Conservation (phyloP, 2,329 filamentous ascomycete genomes). For the Paraphoma chrysanthemicola region DNA sequence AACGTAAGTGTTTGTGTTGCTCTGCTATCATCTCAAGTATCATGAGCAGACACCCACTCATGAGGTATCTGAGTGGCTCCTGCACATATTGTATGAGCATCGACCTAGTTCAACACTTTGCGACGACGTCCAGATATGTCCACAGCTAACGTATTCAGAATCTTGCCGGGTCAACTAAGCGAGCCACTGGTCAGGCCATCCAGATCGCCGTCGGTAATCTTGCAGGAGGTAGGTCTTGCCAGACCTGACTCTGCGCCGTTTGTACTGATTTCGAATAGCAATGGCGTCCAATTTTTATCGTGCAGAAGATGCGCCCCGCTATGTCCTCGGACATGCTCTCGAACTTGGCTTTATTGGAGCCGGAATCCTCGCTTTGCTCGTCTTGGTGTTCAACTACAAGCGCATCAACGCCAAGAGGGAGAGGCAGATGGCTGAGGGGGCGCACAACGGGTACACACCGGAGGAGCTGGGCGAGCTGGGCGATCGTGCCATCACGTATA, state of each 20-base stretch:
- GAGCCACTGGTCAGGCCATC: conserved; percentile 56
- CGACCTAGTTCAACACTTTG: too few species aligned
- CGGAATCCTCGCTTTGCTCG: conserved; percentile 54
- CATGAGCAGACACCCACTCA: too few species aligned
- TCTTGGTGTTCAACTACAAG: conserved; percentile 60
- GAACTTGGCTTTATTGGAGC: conserved; percentile 59
- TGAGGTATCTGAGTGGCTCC: too few species aligned
- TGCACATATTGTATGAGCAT: too few species aligned
- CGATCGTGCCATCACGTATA: conserved; percentile 68
- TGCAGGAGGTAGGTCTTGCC: conserved; percentile 33
- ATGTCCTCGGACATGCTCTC: conserved; percentile 59
- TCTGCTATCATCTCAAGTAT: too few species aligned
- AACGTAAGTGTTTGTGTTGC: conserved; percentile 48
- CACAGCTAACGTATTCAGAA: conserved; percentile 50
- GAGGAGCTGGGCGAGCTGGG: conserved; percentile 66
- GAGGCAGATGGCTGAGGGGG: conserved; percentile 42
- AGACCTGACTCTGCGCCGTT: neutral
- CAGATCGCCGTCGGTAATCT: conserved; percentile 60
- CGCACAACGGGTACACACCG: conserved; percentile 51
- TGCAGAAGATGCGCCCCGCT: conserved; percentile 55
- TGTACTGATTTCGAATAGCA: conserved; percentile 48
- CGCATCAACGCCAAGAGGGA: conserved; percentile 65
- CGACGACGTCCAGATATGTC: neutral
- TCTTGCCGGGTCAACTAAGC: conserved; percentile 60
- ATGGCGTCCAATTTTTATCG: conserved; percentile 78